Percentiles rank a stretch among this genome's conserved stretches.
These are phyloP conservation scores for Arthroderma uncinatum DNA, from an alignment of 2,329 filamentous ascomycete species.

Conservation along the genomic window DNA sequence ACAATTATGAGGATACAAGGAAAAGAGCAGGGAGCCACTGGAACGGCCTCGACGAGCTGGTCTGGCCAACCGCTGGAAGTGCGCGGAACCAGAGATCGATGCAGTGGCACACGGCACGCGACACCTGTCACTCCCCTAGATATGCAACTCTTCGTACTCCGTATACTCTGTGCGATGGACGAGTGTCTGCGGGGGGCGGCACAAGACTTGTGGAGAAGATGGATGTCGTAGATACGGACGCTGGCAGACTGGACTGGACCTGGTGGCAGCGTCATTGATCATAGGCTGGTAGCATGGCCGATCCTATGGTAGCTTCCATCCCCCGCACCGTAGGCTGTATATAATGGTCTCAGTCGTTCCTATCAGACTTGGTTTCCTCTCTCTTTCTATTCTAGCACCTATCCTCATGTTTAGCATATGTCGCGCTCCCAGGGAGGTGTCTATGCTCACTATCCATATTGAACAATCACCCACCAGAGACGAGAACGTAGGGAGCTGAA, in stretches of 20 bases:
- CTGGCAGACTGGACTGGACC: background rate
- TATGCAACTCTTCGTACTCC: background rate
- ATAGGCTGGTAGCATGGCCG: background rate
- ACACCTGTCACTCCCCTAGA: background rate
- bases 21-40: no score
- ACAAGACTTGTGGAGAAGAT: background rate
- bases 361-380: background rate
- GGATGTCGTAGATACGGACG: background rate
- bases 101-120: conserved; percentile 1
- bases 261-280: background rate
- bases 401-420: background rate
- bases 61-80: background rate
- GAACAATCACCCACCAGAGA: background rate
- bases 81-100: background rate
- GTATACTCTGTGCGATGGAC: background rate
- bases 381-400: background rate
- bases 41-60: no score
- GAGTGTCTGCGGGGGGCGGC: background rate
- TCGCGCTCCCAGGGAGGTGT: background rate
- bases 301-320: background rate
- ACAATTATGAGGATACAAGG: no score
- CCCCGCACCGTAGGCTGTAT: background rate
- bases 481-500: background rate
- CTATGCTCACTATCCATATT: background rate
- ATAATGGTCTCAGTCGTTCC: background rate